phyloP scores from a whole-genome alignment of 139 green algal species.

The Tetraselmis chui region DNA sequence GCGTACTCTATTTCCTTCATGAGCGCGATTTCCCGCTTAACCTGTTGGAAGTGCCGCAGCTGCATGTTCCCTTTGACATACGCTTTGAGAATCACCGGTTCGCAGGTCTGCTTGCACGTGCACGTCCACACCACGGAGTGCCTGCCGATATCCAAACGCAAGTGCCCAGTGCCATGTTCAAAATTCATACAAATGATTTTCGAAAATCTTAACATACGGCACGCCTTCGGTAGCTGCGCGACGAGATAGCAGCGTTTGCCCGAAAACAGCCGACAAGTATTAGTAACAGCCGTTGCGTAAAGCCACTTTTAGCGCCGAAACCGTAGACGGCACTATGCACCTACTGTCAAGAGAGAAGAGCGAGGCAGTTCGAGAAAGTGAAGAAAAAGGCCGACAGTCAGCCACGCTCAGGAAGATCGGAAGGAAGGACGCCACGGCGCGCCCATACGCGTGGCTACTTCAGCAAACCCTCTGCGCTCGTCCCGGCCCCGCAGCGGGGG shows the following conservation, averaged over 20 bases:
- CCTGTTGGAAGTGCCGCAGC: conserved; percentile 1
- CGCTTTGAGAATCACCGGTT: neutral
- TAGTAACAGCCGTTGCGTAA: neutral
- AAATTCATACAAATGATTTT: neutral
- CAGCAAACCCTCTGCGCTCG: no score
- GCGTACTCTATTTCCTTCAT: conserved; percentile 11
- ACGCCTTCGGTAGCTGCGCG: neutral
- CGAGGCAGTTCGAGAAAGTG: neutral
- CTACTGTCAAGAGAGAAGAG: no score
- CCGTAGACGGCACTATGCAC: neutral
- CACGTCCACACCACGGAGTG: neutral
- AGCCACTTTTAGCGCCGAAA: neutral
- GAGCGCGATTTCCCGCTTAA: conserved; percentile 25
- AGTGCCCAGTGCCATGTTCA: neutral
- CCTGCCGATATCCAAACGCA: neutral
- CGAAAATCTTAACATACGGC: neutral
- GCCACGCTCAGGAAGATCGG: neutral
- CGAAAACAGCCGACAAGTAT: neutral
- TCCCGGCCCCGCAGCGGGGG: no score
- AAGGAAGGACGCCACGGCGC: neutral
- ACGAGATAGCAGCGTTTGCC: neutral
- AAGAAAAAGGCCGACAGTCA: neutral
- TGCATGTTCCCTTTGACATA: neutral
- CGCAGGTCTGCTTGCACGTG: neutral
- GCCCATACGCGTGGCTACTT: neutral